Conservation (phyloP, 306 rosid genomes). For the Comarum palustre region DNA sequence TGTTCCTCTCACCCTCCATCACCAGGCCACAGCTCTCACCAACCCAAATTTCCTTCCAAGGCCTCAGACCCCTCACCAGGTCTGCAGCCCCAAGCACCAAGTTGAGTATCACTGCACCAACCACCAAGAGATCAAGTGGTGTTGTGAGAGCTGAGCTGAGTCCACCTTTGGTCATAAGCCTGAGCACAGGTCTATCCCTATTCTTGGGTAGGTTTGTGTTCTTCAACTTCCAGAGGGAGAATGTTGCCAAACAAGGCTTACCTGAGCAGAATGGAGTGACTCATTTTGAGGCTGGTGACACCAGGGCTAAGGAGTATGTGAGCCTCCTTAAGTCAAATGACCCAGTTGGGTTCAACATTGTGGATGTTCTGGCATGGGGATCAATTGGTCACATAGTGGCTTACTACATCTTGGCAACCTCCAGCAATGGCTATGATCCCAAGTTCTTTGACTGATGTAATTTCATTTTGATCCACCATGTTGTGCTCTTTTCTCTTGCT, state of each 20-base stretch:
- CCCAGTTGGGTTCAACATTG: conserved; percentile 93
- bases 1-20: conserved; percentile 43
- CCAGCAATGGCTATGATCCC: conserved; percentile 96
- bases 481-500: background rate
- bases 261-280: conserved; percentile 91
- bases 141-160: conserved; percentile 68
- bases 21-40: conserved; percentile 37
- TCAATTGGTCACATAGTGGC: conserved; percentile 87
- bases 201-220: conserved; percentile 93
- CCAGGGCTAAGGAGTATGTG: conserved; percentile 83
- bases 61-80: conserved; percentile 45
- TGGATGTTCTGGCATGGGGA: conserved; percentile 97
- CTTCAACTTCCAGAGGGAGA: conserved; percentile 97
- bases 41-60: conserved; percentile 60
- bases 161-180: conserved; percentile 73
- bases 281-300: conserved; percentile 92
- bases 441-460: conserved; percentile 54
- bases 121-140: conserved; percentile 23
- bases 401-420: conserved; percentile 87
- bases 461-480: conserved; percentile 8
- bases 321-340: conserved; percentile 93
- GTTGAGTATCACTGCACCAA: background rate
- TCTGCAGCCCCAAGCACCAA: conserved; percentile 22
- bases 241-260: conserved; percentile 85
- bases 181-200: conserved; percentile 91